Evolutionary conservation across 305 asterid genomes (phyloP), one percentile per base, ranked within the genome.

Genomic region (Striga hermonthica): DNA sequence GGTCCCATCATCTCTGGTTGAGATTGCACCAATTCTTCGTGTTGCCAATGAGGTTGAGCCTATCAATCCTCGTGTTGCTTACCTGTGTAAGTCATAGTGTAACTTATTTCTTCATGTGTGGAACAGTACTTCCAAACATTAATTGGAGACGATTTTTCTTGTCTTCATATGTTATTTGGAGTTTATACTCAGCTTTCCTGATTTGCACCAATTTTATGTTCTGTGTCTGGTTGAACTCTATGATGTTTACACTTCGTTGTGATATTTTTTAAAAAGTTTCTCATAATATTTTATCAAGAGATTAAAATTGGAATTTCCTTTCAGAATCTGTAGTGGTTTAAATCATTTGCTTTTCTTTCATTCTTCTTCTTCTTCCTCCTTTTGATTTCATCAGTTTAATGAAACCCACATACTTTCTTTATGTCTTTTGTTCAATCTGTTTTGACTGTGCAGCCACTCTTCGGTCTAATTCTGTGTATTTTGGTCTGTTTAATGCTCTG

Each of bases 11-110:
- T 93, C 99, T 63, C 76, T 93, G 47, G 96, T 86, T 64, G 96
- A 90, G 76, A 93, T 93, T 73, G 99, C 97, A 0, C 99, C 96
- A 41, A 93, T 93, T 79, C 91, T 93, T 41, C 99, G 99, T 69
- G 99, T 93, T 67, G 99, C 99, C 69, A 93, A 93, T 54, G 99
- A 90, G 80, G 99, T 93, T 57, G 99, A 93, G 80, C 78, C 89
- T 50, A 90, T 78, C 66, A 86, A 90, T 70, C 85, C 96, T 13
- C 84, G 99, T 77, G 99, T 93, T 66, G 97, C 97, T 74, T 88
- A 93, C 71, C 92, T 93, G 37, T 93, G 99, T 93, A 82, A 88
- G 99, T 86, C 64, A 67, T 22, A n/a, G n/a, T 53, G 31, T 4
- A 58, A 48, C 60, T 79, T 65, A 11, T 14, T 62, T 55, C 36